Base-by-base conservation (phyloP, 2,329 filamentous ascomycete species). In the Pseudocercospora vitis region DNA sequence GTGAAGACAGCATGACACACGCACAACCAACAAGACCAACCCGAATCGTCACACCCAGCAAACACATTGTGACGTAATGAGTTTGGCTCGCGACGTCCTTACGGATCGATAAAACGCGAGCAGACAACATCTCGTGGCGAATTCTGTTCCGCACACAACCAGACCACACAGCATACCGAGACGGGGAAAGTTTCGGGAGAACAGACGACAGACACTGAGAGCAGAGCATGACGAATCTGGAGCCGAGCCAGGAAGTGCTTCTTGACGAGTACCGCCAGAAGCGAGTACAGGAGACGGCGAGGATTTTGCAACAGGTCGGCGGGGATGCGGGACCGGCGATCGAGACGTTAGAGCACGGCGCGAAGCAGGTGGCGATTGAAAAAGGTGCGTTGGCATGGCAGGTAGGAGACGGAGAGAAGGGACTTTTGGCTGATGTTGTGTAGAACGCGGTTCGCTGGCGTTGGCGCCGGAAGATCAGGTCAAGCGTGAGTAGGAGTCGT, bases 141-240 rank as follows among this genome's bases (percentile, higher is more conserved):
- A 29, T 29, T 11, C 26, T 23, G 18, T 42, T 21, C 37, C 11
- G 35, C 4, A 40, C 18, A 19, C 16, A 2, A 40, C 18, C 6
- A 40, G 18, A 40, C 35, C 19, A 14, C 35, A 42, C 18, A 42
- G 18, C 2, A n/a, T 3, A 12, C 21, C 18, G 19, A 42, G 18
- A 12, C 19, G 18, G 24, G 37, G 14, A 42, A 21, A 18, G 24
- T 42, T 42, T n/a, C n/a, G n/a, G n/a, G n/a, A n/a, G n/a, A n/a
- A n/a, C n/a, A n/a, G n/a, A n/a, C n/a, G n/a, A n/a, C n/a, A n/a
- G n/a, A n/a, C n/a, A n/a, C n/a, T n/a, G n/a, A n/a, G 37, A 23
- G 24, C 37, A 42, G 37, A 42, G 37, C 37, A 42, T 42, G 37
- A 42, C 37, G n/a, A n/a, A n/a, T n/a, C n/a, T n/a, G 21, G 37